phyloP scores from a whole-genome alignment of 2,329 filamentous ascomycete genomes.

The Hortaea werneckii region DNA sequence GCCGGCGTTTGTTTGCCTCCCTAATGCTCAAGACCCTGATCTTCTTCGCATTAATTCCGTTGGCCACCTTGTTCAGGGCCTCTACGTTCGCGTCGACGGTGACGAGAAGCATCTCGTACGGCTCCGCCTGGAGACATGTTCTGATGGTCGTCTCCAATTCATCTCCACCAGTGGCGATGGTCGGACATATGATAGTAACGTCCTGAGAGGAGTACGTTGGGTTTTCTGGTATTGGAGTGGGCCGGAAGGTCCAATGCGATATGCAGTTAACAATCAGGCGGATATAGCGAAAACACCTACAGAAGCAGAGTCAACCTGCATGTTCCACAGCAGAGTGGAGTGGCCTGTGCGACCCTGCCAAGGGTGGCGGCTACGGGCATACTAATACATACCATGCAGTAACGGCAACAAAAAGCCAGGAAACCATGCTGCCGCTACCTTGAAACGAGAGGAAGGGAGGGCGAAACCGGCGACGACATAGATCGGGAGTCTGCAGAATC shows the following conservation, averaged over 20 bases:
- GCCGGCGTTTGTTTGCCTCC: slow-evolving; percentile 90
- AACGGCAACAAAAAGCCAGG: slow-evolving; percentile 23
- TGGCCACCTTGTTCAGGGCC: slow-evolving; percentile 38
- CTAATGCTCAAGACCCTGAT: slow-evolving; percentile 66
- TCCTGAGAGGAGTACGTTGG: slow-evolving; percentile 71
- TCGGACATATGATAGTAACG: slow-evolving; percentile 90
- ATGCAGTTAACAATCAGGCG: slow-evolving; percentile 76
- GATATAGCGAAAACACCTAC: slow-evolving; percentile 76
- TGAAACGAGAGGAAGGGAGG: slow-evolving; percentile 21
- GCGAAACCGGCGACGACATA: slow-evolving; percentile 20
- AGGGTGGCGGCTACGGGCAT: no score
- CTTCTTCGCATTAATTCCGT: slow-evolving; percentile 50
- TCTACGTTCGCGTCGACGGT: slow-evolving; percentile 73
- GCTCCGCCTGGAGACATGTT: slow-evolving; percentile 62
- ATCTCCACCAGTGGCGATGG: slow-evolving; percentile 77
- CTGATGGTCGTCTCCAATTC: slow-evolving; percentile 72
- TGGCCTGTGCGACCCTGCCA: not conserved
- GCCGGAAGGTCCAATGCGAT: slow-evolving; percentile 79
- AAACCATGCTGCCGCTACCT: slow-evolving; percentile 23
- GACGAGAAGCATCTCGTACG: slow-evolving; percentile 68
- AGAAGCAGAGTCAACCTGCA: slow-evolving; percentile 1
- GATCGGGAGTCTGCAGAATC: slow-evolving; percentile 10
- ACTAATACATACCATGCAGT: slow-evolving; percentile 21
- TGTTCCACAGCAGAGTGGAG: not conserved
- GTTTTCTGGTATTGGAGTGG: slow-evolving; percentile 69